phyloP scores from a whole-genome alignment of 306 rosid genomes.

The Vigna reflexopilosa region DNA sequence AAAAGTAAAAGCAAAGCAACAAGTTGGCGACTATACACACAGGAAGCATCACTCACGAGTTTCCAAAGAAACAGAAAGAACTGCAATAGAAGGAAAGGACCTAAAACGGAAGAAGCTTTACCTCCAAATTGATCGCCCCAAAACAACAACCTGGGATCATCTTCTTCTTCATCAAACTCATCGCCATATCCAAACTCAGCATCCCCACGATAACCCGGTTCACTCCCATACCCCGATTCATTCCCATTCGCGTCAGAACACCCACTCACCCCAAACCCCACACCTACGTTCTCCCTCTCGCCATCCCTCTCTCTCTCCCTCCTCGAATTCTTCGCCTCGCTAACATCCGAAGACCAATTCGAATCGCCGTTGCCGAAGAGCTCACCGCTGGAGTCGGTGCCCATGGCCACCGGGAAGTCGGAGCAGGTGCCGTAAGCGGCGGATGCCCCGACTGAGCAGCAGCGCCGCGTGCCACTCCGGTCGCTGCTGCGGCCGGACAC shows the following conservation, averaged over 20 bases:
- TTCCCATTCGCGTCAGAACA: constrained; percentile 75
- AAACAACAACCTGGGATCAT: constrained; percentile 71
- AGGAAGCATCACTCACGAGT: background rate
- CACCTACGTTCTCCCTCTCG: constrained; percentile 75
- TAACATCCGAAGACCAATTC: constrained; percentile 94
- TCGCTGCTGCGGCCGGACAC: constrained; percentile 98
- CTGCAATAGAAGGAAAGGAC: background rate
- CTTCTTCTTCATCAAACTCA: constrained; percentile 96
- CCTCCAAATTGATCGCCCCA: constrained; percentile 85
- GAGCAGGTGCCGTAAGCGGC: constrained; percentile 96
- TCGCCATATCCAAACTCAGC: constrained; percentile 98
- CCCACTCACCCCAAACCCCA: constrained; percentile 72
- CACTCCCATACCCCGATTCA: constrained; percentile 96
- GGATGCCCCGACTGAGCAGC: constrained; percentile 93
- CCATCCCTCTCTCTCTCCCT: constrained; percentile 68
- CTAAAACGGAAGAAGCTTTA: constrained; percentile 35
- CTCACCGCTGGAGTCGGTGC: constrained; percentile 96
- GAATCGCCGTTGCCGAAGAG: constrained; percentile 85
- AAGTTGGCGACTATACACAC: background rate
- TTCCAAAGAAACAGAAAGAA: background rate
- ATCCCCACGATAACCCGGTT: constrained; percentile 99
- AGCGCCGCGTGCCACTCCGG: constrained; percentile 84
- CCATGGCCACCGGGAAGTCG: constrained; percentile 92
- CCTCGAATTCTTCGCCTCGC: constrained; percentile 85
- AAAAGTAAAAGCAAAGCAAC: constrained; percentile 19